Evolutionary conservation across 2,329 filamentous ascomycete genomes (phyloP).

Genomic region (Colletotrichum sp.): DNA sequence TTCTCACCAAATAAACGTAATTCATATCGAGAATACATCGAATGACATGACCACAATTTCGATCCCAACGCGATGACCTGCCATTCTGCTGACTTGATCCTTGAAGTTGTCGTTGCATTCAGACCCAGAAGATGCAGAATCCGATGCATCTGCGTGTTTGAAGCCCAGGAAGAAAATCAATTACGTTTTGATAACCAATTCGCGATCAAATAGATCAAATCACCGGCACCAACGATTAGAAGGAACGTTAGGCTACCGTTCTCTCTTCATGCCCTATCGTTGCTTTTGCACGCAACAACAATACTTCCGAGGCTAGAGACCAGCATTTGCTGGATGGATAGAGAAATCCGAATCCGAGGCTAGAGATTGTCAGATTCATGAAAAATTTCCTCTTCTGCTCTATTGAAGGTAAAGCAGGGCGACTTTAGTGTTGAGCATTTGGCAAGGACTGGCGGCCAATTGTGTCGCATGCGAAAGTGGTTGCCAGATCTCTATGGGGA

Average conservation of each 20-base stretch:
- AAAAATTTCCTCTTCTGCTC: not conserved
- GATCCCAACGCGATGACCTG: not conserved
- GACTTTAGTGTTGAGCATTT: not conserved
- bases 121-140: not conserved
- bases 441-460: not conserved
- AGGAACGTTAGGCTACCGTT: not conserved
- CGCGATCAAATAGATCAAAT: not conserved
- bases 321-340: not conserved
- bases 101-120: not conserved
- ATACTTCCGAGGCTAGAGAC: not conserved
- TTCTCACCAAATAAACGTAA: slow-evolving; percentile 4
- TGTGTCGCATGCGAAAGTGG: too few species aligned
- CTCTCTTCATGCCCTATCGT: not conserved
- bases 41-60: not conserved
- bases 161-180: not conserved
- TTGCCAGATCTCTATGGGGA: too few species aligned
- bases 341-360: not conserved
- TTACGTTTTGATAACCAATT: not conserved
- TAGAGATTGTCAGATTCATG: not conserved
- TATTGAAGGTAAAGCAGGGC: not conserved
- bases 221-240: not conserved
- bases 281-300: not conserved
- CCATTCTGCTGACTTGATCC: not conserved
- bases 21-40: not conserved
- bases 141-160: not conserved